Percentiles rank a stretch among this genome's conserved stretches.
Evolutionary conservation across 140 eudicot genomes (phyloP).

Genomic region (Erigeron philadelphicus): DNA sequence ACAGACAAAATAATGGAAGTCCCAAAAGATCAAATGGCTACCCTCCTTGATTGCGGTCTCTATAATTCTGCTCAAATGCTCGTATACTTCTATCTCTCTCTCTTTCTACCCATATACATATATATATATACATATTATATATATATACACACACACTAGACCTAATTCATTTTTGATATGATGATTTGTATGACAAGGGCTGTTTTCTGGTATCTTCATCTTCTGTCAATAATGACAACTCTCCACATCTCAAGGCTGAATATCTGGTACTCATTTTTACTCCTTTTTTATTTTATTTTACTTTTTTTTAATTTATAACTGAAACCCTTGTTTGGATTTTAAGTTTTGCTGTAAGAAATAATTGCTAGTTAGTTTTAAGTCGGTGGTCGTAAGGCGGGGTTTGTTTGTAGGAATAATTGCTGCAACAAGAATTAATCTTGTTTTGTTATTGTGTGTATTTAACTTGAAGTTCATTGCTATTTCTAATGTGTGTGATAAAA

Average conservation of each 20-base stretch:
- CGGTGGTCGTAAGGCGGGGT: no score
- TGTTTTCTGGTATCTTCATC: constrained; percentile 69
- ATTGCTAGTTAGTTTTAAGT: no score
- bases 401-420: no score
- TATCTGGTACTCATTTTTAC: constrained; percentile 42
- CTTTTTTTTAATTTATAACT: neutral
- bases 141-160: neutral
- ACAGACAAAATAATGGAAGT: constrained; percentile 44
- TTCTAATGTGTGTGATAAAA: no score
- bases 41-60: constrained; percentile 78
- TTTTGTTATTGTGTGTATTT: no score
- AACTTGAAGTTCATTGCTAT: no score
- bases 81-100: constrained; percentile 33
- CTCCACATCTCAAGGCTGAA: constrained; percentile 72
- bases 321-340: no score
- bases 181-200: constrained; percentile 40
- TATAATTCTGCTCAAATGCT: constrained; percentile 82
- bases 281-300: constrained; percentile 13
- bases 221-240: constrained; percentile 56
- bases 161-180: constrained; percentile 13
- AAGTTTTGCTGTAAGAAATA: no score
- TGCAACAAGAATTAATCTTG: no score
- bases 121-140: no score
- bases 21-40: constrained; percentile 64
- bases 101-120: no score